phyloP scores from a whole-genome alignment of 768 basidiomycete species.

The Boletellus sp. region DNA sequence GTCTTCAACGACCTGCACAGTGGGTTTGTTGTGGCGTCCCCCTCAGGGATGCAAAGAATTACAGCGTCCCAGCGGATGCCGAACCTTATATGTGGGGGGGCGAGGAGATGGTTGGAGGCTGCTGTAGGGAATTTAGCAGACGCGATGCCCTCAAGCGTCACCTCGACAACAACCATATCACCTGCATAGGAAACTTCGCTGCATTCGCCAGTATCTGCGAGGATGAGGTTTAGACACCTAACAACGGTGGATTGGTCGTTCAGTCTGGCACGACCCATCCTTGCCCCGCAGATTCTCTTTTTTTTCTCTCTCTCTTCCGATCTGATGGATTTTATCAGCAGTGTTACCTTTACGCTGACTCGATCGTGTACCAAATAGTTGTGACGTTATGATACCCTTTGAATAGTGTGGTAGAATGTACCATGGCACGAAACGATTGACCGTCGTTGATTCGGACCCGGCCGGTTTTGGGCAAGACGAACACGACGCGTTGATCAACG shows the following conservation, averaged over 20 bases:
- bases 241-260: not conserved
- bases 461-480: conserved; percentile 14
- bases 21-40: conserved; percentile 39
- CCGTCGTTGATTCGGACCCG: not conserved
- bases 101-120: conserved; percentile 35
- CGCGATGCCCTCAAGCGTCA: conserved; percentile 41
- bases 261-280: not conserved
- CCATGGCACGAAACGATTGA: conserved; percentile 11
- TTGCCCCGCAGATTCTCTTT: conserved; percentile 5
- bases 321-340: conserved; percentile 7
- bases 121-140: conserved; percentile 36
- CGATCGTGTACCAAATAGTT: conserved; percentile 10
- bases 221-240: conserved; percentile 24
- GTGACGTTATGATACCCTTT: conserved; percentile 12
- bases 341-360: conserved; percentile 6
- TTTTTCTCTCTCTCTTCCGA: not conserved
- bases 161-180: conserved; percentile 35
- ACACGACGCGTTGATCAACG: conserved; percentile 13
- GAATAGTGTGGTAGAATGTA: conserved; percentile 12
- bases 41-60: conserved; percentile 20
- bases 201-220: conserved; percentile 26
- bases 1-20: conserved; percentile 32
- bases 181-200: conserved; percentile 31
- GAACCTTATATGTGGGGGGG: conserved; percentile 28
- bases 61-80: conserved; percentile 20